Evolutionary conservation across 1,284 basidiomycete genomes (phyloP).

Genomic region (Limonomyces culmigenus): DNA sequence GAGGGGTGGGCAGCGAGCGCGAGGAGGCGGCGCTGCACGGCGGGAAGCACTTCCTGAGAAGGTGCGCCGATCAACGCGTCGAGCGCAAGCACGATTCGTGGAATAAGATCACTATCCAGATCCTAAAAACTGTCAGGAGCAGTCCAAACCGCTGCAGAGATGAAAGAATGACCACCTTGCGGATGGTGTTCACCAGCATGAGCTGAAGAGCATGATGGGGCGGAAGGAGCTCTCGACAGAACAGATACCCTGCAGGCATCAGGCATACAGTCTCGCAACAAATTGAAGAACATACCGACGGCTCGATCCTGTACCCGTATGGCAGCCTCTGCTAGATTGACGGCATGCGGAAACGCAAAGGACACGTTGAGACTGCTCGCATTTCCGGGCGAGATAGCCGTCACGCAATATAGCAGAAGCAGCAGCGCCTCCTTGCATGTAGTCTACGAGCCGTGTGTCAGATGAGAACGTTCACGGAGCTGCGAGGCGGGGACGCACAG

Average conservation of each 20-base stretch:
- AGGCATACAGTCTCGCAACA: slow-evolving; percentile 3
- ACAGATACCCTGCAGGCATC: slow-evolving; percentile 51
- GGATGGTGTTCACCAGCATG: slow-evolving; percentile 71
- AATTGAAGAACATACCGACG: slow-evolving; percentile 29
- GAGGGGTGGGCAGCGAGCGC: slow-evolving; percentile 49
- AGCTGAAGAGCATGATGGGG: slow-evolving; percentile 47
- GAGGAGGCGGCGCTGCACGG: slow-evolving; percentile 46
- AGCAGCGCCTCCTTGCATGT: slow-evolving; percentile 45
- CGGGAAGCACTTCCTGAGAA: slow-evolving; percentile 50
- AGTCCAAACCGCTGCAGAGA: slow-evolving; percentile 2
- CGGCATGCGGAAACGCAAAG: slow-evolving; percentile 54
- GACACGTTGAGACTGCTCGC: slow-evolving; percentile 24
- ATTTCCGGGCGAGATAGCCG: slow-evolving; percentile 25
- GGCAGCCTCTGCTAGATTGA: slow-evolving; percentile 55
- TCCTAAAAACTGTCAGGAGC: slow-evolving; percentile 26
- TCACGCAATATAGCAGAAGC: slow-evolving; percentile 50
- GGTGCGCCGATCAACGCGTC: slow-evolving; percentile 44
- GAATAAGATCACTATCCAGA: slow-evolving; percentile 32
- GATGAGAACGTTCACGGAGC: no score
- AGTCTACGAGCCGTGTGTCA: no score
- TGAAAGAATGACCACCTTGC: slow-evolving; percentile 32
- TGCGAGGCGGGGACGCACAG: slow-evolving; percentile 37
- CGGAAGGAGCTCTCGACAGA: slow-evolving; percentile 57
- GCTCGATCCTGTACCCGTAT: slow-evolving; percentile 41
- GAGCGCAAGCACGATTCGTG: slow-evolving; percentile 52